A percentile compares a stretch with the other conserved stretches of the same genome.
Evolutionary conservation across 495 filamentous ascomycete genomes (phyloP).

Genomic region (Podospora sp.): DNA sequence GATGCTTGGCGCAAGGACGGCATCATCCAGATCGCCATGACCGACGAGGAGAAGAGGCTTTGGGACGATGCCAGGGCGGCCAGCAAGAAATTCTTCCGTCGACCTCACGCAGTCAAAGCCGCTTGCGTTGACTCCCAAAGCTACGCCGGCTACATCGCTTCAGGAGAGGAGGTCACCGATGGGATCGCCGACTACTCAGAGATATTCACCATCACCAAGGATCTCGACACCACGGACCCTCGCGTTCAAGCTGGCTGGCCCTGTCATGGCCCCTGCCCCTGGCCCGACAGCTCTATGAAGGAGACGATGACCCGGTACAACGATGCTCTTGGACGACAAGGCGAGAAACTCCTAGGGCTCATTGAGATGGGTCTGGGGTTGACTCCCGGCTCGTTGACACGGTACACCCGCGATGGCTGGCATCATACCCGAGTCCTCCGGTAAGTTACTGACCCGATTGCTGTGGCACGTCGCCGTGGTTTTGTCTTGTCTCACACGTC

Average conservation of each 20-base stretch:
- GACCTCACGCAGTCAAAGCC: conserved; percentile 38
- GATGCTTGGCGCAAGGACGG: conserved; percentile 45
- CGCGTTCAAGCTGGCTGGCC: conserved; percentile 47
- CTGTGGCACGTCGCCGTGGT: conserved; percentile 8
- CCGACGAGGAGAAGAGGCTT: conserved; percentile 25
- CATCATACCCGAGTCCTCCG: conserved; percentile 49
- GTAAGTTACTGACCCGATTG: conserved; percentile 24
- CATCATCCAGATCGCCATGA: conserved; percentile 48
- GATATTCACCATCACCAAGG: conserved; percentile 52
- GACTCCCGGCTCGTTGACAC: conserved; percentile 30
- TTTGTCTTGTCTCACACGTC: conserved; percentile 14
- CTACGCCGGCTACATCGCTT: conserved; percentile 51
- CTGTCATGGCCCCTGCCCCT: conserved; percentile 50
- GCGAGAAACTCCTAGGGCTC: conserved; percentile 45
- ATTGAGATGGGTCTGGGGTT: conserved; percentile 42
- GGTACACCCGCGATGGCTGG: conserved; percentile 49
- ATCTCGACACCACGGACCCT: conserved; percentile 38
- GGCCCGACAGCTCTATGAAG: conserved; percentile 45
- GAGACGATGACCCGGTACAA: conserved; percentile 37
- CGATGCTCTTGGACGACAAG: conserved; percentile 34
- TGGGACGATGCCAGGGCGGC: conserved; percentile 35
- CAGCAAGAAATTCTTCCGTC: conserved; percentile 42
- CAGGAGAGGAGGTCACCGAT: conserved; percentile 52
- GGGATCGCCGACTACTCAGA: conserved; percentile 52
- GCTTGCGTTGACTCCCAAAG: conserved; percentile 48